Conservation (phyloP, 352 stramenopile species). For the Phytophthora niederhauseri region DNA sequence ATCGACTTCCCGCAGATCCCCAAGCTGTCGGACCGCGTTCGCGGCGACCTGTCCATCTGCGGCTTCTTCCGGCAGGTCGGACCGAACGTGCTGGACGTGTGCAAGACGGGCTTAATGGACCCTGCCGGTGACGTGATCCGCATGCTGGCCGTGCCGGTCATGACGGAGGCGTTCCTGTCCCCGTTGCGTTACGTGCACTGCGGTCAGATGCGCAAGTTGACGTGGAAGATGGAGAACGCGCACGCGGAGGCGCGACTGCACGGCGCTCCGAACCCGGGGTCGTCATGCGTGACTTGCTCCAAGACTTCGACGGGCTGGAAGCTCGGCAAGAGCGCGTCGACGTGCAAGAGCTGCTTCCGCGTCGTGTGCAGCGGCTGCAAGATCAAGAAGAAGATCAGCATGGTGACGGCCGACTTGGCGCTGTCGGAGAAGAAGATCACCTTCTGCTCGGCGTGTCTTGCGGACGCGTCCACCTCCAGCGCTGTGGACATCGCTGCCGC, state of each 20-base stretch:
- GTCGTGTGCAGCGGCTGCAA: conserved; percentile 39
- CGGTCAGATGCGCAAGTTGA: conserved; percentile 68
- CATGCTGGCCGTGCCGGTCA: conserved; percentile 39
- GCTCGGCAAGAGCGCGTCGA: conserved; percentile 30
- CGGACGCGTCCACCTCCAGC: conserved; percentile 30
- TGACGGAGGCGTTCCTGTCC: conserved; percentile 45
- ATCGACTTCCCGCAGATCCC: conserved; percentile 52
- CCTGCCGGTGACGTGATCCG: conserved; percentile 45
- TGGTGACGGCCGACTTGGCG: conserved; percentile 40
- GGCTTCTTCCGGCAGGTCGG: conserved; percentile 54
- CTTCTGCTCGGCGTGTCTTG: conserved; percentile 40
- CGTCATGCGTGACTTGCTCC: conserved; percentile 33
- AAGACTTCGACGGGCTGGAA: conserved; percentile 28
- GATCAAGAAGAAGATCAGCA: conserved; percentile 47
- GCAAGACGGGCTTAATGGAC: conserved; percentile 43
- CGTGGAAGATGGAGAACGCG: conserved; percentile 53
- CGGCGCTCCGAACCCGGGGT: conserved; percentile 27
- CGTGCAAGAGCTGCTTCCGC: conserved; percentile 40
- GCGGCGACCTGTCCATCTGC: conserved; percentile 54
- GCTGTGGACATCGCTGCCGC: conserved; percentile 32
- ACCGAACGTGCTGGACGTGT: conserved; percentile 54
- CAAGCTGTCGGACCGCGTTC: conserved; percentile 38
- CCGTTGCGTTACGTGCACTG: conserved; percentile 43
- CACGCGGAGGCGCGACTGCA: conserved; percentile 33
- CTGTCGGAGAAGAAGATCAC: conserved; percentile 40